These are phyloP conservation scores for Talaromyces trachyspermus DNA, from an alignment of 495 filamentous ascomycete genomes.

Conservation along the genomic window DNA sequence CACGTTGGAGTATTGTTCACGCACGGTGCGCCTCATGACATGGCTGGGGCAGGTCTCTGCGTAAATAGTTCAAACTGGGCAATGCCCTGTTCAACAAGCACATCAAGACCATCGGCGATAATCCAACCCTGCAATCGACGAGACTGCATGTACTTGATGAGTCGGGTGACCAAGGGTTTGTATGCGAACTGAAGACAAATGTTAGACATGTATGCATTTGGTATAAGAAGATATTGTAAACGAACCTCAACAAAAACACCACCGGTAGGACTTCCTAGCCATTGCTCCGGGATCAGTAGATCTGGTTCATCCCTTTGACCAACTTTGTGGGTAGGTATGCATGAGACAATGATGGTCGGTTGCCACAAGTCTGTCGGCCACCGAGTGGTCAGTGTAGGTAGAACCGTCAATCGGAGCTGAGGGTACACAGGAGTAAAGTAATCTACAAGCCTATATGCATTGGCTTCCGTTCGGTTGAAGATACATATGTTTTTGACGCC, in stretches of 20 bases:
- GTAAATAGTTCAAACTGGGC: constrained; percentile 73
- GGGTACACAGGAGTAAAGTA: constrained; percentile 10
- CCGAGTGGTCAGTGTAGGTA: constrained; percentile 38
- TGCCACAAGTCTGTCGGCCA: constrained; percentile 45
- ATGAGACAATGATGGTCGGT: constrained; percentile 61
- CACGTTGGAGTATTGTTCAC: constrained; percentile 12
- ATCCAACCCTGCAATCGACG: constrained; percentile 48
- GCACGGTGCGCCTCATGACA: constrained; percentile 42
- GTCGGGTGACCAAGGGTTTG: constrained; percentile 36
- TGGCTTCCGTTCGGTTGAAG: constrained; percentile 51
- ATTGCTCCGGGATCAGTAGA: constrained; percentile 55
- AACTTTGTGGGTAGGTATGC: constrained; percentile 54
- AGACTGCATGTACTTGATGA: constrained; percentile 46
- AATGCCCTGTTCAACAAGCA: constrained; percentile 65
- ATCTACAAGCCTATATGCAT: constrained; percentile 44
- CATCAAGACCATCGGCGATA: constrained; percentile 59
- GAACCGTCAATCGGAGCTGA: constrained; percentile 42
- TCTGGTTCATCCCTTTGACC: constrained; percentile 48
- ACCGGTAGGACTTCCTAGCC: constrained; percentile 67
- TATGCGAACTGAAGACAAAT: constrained; percentile 39
- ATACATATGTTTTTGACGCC: constrained; percentile 52
- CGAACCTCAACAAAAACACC: constrained; percentile 61
- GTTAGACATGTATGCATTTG: constrained; percentile 41
- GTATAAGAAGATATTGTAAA: not conserved
- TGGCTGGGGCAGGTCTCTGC: constrained; percentile 59